Evolutionary conservation across 495 filamentous ascomycete genomes (phyloP).

Genomic region (Aspergillus cristatus): DNA sequence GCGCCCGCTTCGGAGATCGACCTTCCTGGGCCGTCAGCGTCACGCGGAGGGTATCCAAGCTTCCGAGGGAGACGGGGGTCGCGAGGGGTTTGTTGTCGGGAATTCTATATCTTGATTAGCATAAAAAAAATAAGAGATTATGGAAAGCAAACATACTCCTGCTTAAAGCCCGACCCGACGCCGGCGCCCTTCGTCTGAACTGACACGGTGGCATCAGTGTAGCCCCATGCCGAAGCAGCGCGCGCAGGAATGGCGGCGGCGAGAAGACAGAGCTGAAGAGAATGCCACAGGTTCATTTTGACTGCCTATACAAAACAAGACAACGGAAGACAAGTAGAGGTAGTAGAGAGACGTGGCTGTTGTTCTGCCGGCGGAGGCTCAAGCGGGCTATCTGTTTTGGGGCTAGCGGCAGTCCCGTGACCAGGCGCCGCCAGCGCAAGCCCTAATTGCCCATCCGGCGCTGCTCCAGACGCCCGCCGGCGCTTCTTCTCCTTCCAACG

Average conservation of each 20-base stretch:
- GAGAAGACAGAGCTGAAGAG: slow-evolving; percentile 31
- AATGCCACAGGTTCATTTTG: slow-evolving; percentile 35
- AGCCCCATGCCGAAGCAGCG: slow-evolving; percentile 72
- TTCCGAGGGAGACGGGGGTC: slow-evolving; percentile 54
- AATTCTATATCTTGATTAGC: slow-evolving; percentile 40
- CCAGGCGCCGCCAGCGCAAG: slow-evolving; percentile 17
- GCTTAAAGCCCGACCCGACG: slow-evolving; percentile 54
- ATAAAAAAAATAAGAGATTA: not conserved
- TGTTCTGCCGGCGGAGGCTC: not conserved
- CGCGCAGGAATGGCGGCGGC: slow-evolving; percentile 29
- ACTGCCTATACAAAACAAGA: slow-evolving; percentile 1
- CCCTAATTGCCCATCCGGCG: slow-evolving; percentile 16
- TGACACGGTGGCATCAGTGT: slow-evolving; percentile 74
- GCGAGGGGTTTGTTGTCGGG: slow-evolving; percentile 51
- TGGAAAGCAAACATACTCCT: slow-evolving; percentile 46
- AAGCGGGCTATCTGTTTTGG: slow-evolving; percentile 2
- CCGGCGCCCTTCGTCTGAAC: slow-evolving; percentile 64
- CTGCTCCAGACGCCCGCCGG: too few species aligned
- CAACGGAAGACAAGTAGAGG: slow-evolving; percentile 5
- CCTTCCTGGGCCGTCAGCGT: slow-evolving; percentile 71
- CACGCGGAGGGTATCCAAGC: slow-evolving; percentile 71
- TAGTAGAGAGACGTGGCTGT: too few species aligned
- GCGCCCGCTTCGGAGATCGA: slow-evolving; percentile 68
- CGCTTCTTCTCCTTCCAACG: too few species aligned
- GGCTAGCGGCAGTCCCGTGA: slow-evolving; percentile 25